Evolutionary conservation across 2,329 filamentous ascomycete species (phyloP).

Genomic region (Beauveria sp.): DNA sequence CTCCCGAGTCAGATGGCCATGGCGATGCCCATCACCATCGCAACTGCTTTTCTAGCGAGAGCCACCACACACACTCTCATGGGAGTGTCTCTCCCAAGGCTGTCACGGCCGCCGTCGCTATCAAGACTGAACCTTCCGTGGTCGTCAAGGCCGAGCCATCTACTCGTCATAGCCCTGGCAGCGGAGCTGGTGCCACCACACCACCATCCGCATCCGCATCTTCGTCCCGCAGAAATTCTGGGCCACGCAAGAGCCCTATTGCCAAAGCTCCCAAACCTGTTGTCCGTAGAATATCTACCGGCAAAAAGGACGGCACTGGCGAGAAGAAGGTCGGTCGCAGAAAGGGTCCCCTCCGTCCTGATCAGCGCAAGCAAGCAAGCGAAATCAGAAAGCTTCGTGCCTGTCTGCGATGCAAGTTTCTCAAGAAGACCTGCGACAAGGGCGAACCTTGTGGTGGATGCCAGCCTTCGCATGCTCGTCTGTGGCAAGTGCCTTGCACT

Average conservation of each 20-base stretch:
- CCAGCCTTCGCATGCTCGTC: conserved; percentile 86
- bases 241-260: conserved; percentile 67
- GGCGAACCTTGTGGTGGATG: conserved; percentile 93
- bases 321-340: conserved; percentile 93
- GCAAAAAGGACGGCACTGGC: conserved; percentile 67
- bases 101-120: conserved; percentile 60
- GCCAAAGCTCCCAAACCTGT: conserved; percentile 77
- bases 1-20: conserved; percentile 71
- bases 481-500: conserved; percentile 97
- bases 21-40: conserved; percentile 54
- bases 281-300: conserved; percentile 67
- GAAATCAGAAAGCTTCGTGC: conserved; percentile 93
- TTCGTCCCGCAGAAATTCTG: conserved; percentile 55
- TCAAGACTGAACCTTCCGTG: conserved; percentile 43
- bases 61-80: conserved; percentile 31
- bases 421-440: conserved; percentile 99
- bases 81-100: conserved; percentile 60
- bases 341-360: conserved; percentile 81
- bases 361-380: conserved; percentile 92
- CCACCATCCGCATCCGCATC: conserved; percentile 50
- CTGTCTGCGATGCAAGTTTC: conserved; percentile 92
- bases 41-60: conserved; percentile 54
- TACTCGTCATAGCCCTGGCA: conserved; percentile 52
- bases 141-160: conserved; percentile 37
- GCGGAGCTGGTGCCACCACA: conserved; percentile 51